Conservation (phyloP, 2,329 filamentous ascomycete species). For the Colletotrichum godetiae region DNA sequence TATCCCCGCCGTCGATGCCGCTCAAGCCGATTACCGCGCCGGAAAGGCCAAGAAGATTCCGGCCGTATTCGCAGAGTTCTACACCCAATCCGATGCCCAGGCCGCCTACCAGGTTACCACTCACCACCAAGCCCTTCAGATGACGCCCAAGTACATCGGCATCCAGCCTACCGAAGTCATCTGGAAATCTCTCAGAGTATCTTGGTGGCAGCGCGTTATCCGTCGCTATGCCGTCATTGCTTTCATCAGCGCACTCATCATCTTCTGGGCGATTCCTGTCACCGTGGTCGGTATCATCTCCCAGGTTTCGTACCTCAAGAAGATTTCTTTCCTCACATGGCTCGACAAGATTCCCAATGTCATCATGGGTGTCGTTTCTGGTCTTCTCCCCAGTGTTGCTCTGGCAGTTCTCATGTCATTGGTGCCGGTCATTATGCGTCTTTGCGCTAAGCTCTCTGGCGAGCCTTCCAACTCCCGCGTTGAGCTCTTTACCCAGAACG, state of each 20-base stretch:
- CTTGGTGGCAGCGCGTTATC: constrained; percentile 86
- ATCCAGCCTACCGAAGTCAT: constrained; percentile 85
- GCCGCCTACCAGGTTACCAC: constrained; percentile 86
- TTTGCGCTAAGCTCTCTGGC: constrained; percentile 81
- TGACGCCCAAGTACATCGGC: constrained; percentile 87
- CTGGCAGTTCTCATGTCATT: constrained; percentile 88
- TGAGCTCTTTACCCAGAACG: constrained; percentile 90
- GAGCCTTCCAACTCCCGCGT: constrained; percentile 83
- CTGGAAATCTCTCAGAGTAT: constrained; percentile 86
- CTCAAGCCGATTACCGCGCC: constrained; percentile 74
- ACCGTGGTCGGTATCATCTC: constrained; percentile 87
- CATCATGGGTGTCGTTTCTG: constrained; percentile 87
- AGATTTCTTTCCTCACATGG: constrained; percentile 76
- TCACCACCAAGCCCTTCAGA: constrained; percentile 87
- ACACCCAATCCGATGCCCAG: constrained; percentile 84
- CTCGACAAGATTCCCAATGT: constrained; percentile 75
- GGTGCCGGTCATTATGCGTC: constrained; percentile 83
- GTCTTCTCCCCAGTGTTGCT: constrained; percentile 83
- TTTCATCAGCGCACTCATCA: constrained; percentile 81
- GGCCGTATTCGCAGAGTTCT: constrained; percentile 92
- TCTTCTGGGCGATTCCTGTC: constrained; percentile 86
- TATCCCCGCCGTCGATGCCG: constrained; percentile 74
- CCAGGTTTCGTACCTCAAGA: constrained; percentile 79
- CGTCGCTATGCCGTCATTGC: constrained; percentile 75
- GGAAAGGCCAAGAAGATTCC: constrained; percentile 75